Evolutionary conservation across 305 asterid genomes (phyloP), one percentile per base, ranked within the genome.

Genomic region (Fraxinus baroniana): DNA sequence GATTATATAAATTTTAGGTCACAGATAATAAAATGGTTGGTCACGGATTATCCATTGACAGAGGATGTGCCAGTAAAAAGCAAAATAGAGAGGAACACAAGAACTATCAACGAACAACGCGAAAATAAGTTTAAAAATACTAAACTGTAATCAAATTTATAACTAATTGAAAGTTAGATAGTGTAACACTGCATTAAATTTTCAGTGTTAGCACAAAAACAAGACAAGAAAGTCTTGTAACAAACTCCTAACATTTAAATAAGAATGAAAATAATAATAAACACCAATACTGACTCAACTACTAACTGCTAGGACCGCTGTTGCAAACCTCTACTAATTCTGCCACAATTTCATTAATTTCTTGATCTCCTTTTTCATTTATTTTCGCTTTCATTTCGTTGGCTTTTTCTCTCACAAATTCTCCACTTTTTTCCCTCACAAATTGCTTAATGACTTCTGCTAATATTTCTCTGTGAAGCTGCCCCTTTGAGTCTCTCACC

Each of bases 381-480:
- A 81, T 80, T 26, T 70, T 71, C 30, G 5, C 82, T 52, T 49
- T 78, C 84, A 81, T 84, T 0, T 62, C 70, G 9, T 64, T 78
- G 2, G 84, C 86, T 18, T 7, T 76, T 1, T n/a, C 13, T 74
- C 89, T 76, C 39, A 86, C 80, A 9, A 0, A 0, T 7, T 68
- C 84, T 28, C 89, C 89, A 15, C 49, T 26, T 20, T 79, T 83
- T 76, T 81, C 87, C 13, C 79, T 7, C 85, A 86, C 85, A 20
- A 86, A 86, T 35, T 57, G 77, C 37, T 57, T 80, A 55, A 87
- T 80, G 39, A 84, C 83, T 26, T 70, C 78, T 32, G 87, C 86
- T 80, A 84, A 2, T 4, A 37, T 37, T 6, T 78, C 79, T 33
- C 78, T 77, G n/a, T 36, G 37, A 36, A 86, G 86, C 81, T 41